Evolutionary conservation across 2,329 filamentous ascomycete species (phyloP).

Genomic region (Aspergillus floridensis): DNA sequence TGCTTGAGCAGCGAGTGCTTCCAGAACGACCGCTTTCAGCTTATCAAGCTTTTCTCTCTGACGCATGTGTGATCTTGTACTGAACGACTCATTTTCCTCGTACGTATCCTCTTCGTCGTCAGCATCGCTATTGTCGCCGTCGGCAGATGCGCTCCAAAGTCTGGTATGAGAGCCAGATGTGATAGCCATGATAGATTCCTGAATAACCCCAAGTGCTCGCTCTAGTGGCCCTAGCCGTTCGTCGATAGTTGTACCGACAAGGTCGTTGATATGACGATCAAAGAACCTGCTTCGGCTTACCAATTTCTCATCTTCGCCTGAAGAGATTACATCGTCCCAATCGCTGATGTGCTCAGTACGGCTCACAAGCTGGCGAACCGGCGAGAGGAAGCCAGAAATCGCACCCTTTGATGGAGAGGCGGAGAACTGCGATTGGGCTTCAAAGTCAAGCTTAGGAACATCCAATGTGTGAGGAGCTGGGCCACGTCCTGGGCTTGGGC

Average conservation of each 20-base stretch:
- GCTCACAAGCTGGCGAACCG: conserved; percentile 63
- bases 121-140: conserved; percentile 76
- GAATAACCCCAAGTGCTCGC: conserved; percentile 71
- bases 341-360: conserved; percentile 70
- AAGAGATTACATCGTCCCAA: conserved; percentile 84
- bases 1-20: conserved; percentile 58
- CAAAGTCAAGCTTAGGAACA: conserved; percentile 39
- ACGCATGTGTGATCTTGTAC: conserved; percentile 69
- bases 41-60: conserved; percentile 75
- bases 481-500: conserved; percentile 65
- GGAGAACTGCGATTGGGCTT: conserved; percentile 44
- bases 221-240: conserved; percentile 78
- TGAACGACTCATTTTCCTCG: conserved; percentile 53
- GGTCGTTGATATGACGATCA: conserved; percentile 80
- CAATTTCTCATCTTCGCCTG: conserved; percentile 79
- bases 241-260: conserved; percentile 76
- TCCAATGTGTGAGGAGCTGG: conserved; percentile 47
- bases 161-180: conserved; percentile 57
- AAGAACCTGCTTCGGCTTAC: conserved; percentile 82
- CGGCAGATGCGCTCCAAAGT: conserved; percentile 66
- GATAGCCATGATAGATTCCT: conserved; percentile 63
- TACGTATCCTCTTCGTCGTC: conserved; percentile 85
- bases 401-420: conserved; percentile 63
- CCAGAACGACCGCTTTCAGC: conserved; percentile 65
- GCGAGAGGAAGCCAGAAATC: conserved; percentile 53